These are phyloP conservation scores for Eucalyptus pumila DNA, from an alignment of 345 rosid species.

Conservation along the genomic window DNA sequence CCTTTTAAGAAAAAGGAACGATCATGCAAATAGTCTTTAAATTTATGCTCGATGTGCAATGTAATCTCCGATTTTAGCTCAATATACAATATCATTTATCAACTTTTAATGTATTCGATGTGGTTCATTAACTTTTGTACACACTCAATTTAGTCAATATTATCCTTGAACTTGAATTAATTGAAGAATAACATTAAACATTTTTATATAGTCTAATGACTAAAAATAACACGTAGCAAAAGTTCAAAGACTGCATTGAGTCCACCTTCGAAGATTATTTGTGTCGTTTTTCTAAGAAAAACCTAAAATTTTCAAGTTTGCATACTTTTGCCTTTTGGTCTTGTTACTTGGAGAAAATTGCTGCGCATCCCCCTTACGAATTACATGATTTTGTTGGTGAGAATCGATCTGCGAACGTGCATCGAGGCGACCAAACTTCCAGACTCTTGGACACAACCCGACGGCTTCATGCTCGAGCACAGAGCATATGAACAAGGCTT, in stretches of 20 bases:
- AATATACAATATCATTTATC: accelerated
- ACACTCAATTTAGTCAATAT: too few species aligned
- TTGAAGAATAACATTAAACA: too few species aligned
- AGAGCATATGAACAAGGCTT: background rate
- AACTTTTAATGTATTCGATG: accelerated
- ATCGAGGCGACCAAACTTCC: background rate
- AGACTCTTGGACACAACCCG: background rate
- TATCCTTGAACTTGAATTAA: accelerated
- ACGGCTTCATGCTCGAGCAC: background rate
- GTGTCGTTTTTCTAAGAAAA: background rate
- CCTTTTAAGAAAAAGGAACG: background rate
- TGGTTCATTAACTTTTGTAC: too few species aligned
- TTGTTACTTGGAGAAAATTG: background rate
- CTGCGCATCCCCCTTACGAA: background rate
- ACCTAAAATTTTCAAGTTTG: background rate
- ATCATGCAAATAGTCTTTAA: accelerated
- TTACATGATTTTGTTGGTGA: background rate
- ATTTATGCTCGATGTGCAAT: accelerated
- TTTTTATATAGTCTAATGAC: too few species aligned
- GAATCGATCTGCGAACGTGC: background rate
- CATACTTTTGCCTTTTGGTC: background rate
- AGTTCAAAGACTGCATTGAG: accelerated
- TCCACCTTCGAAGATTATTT: accelerated
- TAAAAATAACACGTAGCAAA: too few species aligned
- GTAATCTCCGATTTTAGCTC: too few species aligned